Conservation (phyloP, 257 asterid genomes). For the Salvia hispanica region DNA sequence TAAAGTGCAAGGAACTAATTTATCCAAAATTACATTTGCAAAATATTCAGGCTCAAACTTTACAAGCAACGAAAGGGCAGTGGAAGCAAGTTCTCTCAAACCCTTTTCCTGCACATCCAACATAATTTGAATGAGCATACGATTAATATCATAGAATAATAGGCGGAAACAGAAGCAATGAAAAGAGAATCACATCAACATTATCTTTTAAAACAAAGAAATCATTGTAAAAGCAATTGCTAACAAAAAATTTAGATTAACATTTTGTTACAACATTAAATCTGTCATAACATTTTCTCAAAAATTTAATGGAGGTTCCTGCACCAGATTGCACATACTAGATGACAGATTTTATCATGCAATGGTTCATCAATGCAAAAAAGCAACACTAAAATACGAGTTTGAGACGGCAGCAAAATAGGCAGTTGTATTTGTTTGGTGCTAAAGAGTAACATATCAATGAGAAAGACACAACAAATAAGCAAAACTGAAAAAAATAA, state of each 20-base stretch:
- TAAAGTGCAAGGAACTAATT: conserved; percentile 78
- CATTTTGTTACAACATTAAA: conserved; percentile 2
- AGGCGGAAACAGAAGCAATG: conserved; percentile 22
- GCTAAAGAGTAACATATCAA: conserved; percentile 41
- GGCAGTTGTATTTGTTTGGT: conserved; percentile 60
- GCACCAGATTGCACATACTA: conserved; percentile 63
- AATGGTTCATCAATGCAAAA: conserved; percentile 74
- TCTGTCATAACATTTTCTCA: conserved; percentile 11
- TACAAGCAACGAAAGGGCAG: conserved; percentile 82
- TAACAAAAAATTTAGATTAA: conserved; percentile 11
- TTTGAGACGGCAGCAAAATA: conserved; percentile 95
- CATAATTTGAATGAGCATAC: conserved; percentile 32
- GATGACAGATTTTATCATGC: conserved; percentile 81
- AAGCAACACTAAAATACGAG: conserved; percentile 87
- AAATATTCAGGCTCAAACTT: conserved; percentile 81
- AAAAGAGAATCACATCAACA: conserved; percentile 25
- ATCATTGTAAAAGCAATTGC: conserved; percentile 11
- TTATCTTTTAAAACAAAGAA: conserved; percentile 12
- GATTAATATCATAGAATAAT: conserved; percentile 13
- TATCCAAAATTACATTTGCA: conserved; percentile 60
- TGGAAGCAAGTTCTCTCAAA: conserved; percentile 93
- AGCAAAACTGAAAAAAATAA: conserved; percentile 18
- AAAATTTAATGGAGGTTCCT: not conserved
- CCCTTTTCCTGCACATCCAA: conserved; percentile 75
- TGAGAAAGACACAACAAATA: conserved; percentile 15